Evolutionary conservation across 2,329 filamentous ascomycete genomes (phyloP).

Genomic region (Dactylellina cionopaga): DNA sequence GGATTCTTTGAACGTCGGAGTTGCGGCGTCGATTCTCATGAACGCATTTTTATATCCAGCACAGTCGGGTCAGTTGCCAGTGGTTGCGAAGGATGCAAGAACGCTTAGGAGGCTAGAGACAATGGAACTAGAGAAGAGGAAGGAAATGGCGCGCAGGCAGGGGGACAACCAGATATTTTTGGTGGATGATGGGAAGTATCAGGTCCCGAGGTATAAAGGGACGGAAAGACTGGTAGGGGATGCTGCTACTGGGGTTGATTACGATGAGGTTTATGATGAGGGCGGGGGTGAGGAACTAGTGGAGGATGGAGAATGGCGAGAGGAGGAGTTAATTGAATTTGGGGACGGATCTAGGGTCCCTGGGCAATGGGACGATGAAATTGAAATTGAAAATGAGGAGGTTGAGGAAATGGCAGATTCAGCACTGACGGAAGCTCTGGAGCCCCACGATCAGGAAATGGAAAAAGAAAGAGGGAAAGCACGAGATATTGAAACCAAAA

Average conservation of each 20-base stretch:
- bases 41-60: conserved; percentile 70
- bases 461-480: too few species aligned
- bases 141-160: background rate
- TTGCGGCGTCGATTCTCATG: conserved; percentile 81
- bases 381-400: background rate
- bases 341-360: background rate
- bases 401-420: background rate
- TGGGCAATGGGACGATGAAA: conserved; percentile 4
- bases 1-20: conserved; percentile 93
- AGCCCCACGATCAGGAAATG: too few species aligned
- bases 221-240: background rate
- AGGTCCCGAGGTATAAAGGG: conserved; percentile 34
- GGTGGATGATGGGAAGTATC: conserved; percentile 39
- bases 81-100: conserved; percentile 9
- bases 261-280: too few species aligned
- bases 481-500: too few species aligned
- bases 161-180: conserved; percentile 21
- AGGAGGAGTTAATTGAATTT: conserved; percentile 13
- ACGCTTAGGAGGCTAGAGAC: background rate
- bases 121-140: background rate
- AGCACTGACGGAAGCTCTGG: too few species aligned
- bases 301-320: background rate
- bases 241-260: background rate
- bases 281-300: background rate
- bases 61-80: background rate